Percentiles rank a stretch among this genome's conserved stretches.
Evolutionary conservation across 495 filamentous ascomycete species (phyloP).

Genomic region (Aspergillus ostianus): DNA sequence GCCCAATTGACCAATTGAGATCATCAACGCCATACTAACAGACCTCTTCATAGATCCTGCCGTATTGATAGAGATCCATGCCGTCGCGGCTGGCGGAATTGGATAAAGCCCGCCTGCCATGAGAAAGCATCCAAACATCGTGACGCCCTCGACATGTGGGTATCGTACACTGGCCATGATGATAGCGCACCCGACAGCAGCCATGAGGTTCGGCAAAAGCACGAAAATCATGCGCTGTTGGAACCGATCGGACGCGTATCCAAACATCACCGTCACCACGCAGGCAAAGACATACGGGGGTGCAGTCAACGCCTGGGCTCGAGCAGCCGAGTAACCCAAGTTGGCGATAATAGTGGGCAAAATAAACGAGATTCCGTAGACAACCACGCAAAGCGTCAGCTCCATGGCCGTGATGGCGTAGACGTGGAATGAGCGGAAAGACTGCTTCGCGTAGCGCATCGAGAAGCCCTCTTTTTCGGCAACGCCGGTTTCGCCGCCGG

Average conservation of each 20-base stretch:
- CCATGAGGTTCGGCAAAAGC: conserved; percentile 52
- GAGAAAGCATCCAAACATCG: conserved; percentile 4
- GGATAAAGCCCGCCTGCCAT: conserved; percentile 4
- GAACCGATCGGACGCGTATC: conserved; percentile 63
- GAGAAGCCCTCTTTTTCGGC: conserved; percentile 39
- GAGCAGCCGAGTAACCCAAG: conserved; percentile 63
- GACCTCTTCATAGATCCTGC: conserved; percentile 7
- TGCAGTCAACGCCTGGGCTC: conserved; percentile 76
- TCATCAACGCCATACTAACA: conserved; percentile 4
- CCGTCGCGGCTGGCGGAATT: conserved; percentile 4
- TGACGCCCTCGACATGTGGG: conserved; percentile 3
- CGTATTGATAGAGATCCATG: conserved; percentile 6
- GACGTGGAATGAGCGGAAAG: neutral
- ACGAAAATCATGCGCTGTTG: conserved; percentile 76
- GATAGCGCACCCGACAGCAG: conserved; percentile 34
- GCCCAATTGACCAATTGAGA: neutral
- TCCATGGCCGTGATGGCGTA: neutral
- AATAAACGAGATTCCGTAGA: conserved; percentile 40
- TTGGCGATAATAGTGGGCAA: conserved; percentile 68
- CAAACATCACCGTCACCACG: conserved; percentile 69
- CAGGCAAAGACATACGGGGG: conserved; percentile 80
- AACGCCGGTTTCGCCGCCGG: conserved; percentile 37
- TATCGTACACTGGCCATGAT: conserved; percentile 5
- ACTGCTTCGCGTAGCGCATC: neutral
- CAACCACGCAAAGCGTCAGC: neutral